Evolutionary conservation across 75 land plant genomes (phyloP), one percentile per base, ranked within the genome.

Genomic region (Chamaecyparis obtusa): DNA sequence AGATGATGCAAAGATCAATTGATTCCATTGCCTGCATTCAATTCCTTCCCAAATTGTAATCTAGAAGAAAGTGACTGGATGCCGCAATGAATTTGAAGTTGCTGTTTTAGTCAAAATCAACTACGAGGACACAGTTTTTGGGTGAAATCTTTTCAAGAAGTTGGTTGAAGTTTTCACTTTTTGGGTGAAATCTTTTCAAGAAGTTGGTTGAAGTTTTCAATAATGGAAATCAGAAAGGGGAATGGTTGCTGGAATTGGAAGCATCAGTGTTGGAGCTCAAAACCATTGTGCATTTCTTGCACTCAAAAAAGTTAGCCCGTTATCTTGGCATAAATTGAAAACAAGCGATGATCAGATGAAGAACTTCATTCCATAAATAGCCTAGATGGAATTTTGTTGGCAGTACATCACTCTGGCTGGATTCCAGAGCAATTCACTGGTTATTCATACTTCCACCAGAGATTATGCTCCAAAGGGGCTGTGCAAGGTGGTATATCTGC

Each of bases 391-490:
- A 6, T 97, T 83, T 88, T 89, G 92, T 84, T 97, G 99, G 99
- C 99, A 97, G 93, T 97, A 95, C 93, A 97, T 97, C 77, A 97
- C 99, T 0, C 91, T 97, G 48, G 99, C 92, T 10, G 99, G 99
- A 9, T 96, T 97, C 92, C 99, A 95, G 74, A 94, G 95, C 9
- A 90, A 97, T 83, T 94, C 99, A 7, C 89, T 97, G 32, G 91
- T 95, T 72, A 84, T 79, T 39, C 96, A 96, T 78, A 96, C 95
- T 6, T 97, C 95, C 79, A 96, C 97, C 0, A 89, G 90, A 69
- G 97, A 95, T 81, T 97, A 86, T 84, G 95, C 95, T 4, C 72
- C 90, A 86, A 83, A 94, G 36, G 99, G 99, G 93, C 92, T 79
- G 99, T 97, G 51, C 97, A 95, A 41, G 99, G 99, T 14, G 99